Percentiles rank a stretch among this genome's conserved stretches.
Conservation (phyloP, 129 eudicot species). For the Helianthus annuus region HanXRQr2.0-SUNRISE NC_035441.2:177916459-177916958, state of each 20-base stretch:
- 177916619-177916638: constrained; percentile 18
- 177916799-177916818: no score
- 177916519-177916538: neutral
- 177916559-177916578: constrained; percentile 8
- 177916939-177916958: no score
- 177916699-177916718: neutral
- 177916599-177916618: constrained; percentile 12
- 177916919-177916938: no score
- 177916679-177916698: neutral
- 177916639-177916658: neutral
- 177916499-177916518: neutral
- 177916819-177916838: no score
- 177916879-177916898: no score
- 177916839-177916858: no score
- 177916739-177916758: no score
- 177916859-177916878: no score
- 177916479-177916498: neutral
- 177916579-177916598: constrained; percentile 23
- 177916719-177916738: no score
- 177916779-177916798: no score
- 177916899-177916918: no score
- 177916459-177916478: neutral
- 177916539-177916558: neutral
- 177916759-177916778: no score
- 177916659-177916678: neutral